Evolutionary conservation across 345 rosid species (phyloP).

Genomic region (Sisymbrium irio): DNA sequence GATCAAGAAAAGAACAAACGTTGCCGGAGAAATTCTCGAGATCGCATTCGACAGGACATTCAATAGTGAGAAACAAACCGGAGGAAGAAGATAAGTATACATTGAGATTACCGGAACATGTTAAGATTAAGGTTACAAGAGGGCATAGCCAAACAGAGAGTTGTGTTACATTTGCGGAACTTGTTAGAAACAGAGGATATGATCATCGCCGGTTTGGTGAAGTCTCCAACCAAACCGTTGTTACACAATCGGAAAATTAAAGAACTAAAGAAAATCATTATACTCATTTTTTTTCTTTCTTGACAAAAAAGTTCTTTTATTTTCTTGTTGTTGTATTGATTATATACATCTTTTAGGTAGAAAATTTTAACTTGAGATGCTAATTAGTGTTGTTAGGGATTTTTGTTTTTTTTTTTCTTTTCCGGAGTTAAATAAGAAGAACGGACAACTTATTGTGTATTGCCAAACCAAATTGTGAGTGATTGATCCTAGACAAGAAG

Average conservation of each 20-base stretch:
- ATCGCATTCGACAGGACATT: slow-evolving; percentile 80
- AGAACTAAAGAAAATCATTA: not conserved
- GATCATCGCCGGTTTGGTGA: slow-evolving; percentile 37
- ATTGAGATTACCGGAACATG: slow-evolving; percentile 54
- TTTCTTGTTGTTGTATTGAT: slow-evolving; percentile 27
- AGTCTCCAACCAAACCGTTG: slow-evolving; percentile 20
- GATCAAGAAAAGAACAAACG: slow-evolving; percentile 4
- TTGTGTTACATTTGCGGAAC: slow-evolving; percentile 58
- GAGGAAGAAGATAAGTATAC: slow-evolving; percentile 52
- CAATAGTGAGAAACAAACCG: slow-evolving; percentile 35
- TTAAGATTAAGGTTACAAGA: slow-evolving; percentile 43
- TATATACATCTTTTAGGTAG: slow-evolving; percentile 16
- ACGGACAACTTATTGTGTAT: not conserved
- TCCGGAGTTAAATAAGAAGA: not conserved
- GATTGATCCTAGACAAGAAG: not conserved
- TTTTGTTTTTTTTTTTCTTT: not conserved
- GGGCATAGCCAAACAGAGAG: slow-evolving; percentile 50
- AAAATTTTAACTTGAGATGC: not conserved
- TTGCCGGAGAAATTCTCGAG: slow-evolving; percentile 45
- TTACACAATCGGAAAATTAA: not conserved
- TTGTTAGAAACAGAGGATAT: slow-evolving; percentile 25
- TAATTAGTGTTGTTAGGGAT: slow-evolving; percentile 3
- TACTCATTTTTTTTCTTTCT: not conserved
- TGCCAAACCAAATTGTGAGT: not conserved
- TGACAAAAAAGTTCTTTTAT: not conserved